A percentile compares a stretch with the other conserved stretches of the same genome.
phyloP scores from a whole-genome alignment of 2,329 filamentous ascomycete genomes.

The Fusarium coffeatum region DNA sequence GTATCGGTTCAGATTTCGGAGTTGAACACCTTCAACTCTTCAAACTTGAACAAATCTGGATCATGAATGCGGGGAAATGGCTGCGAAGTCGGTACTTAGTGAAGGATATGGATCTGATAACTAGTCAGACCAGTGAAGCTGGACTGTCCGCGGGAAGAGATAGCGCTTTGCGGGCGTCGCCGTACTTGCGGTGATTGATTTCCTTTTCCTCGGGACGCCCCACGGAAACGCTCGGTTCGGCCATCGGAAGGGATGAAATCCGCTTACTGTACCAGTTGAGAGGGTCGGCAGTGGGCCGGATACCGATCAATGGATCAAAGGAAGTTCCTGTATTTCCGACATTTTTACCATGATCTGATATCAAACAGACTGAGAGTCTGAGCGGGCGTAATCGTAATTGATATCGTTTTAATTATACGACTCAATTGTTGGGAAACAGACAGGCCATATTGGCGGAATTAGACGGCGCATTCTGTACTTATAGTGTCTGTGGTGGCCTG shows the following conservation, averaged over 20 bases:
- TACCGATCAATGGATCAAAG: conserved; percentile 7
- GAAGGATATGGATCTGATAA: conserved; percentile 13
- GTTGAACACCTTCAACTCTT: neutral
- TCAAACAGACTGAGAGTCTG: neutral
- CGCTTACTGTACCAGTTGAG: conserved; percentile 7
- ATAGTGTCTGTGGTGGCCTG: conserved; percentile 25
- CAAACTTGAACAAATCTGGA: neutral
- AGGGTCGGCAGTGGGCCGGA: conserved; percentile 8
- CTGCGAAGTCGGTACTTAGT: neutral
- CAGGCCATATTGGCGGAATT: conserved; percentile 34
- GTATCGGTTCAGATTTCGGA: conserved; percentile 23
- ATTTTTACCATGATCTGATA: neutral
- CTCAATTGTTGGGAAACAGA: conserved; percentile 20
- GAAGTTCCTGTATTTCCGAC: neutral
- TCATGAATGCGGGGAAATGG: conserved; percentile 24
- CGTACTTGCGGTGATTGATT: neutral
- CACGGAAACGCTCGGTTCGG: conserved; percentile 46
- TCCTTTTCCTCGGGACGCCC: conserved; percentile 30
- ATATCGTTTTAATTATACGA: neutral
- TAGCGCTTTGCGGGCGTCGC: conserved; percentile 18
- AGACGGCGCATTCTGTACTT: conserved; percentile 3
- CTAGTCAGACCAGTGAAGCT: neutral
- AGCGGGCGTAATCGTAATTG: conserved; percentile 8
- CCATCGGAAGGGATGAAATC: conserved; percentile 33
- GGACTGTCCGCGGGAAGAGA: neutral